Conservation (phyloP, 2,329 filamentous ascomycete genomes). For the Arthrinium phaeospermum region DNA sequence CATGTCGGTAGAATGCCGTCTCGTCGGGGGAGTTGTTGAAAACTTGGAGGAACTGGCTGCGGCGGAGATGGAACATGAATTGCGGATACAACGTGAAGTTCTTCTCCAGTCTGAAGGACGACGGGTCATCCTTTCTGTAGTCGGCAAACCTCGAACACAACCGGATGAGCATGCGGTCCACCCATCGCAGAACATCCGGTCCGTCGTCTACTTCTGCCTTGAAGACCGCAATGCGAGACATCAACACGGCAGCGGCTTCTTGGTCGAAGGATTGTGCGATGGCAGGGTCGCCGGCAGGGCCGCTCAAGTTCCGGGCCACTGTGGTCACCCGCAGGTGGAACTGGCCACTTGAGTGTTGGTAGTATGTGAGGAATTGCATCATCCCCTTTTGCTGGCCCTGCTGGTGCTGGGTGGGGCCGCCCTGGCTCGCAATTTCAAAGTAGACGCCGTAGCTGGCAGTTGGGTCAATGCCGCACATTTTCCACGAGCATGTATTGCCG, state of each 20-base stretch:
- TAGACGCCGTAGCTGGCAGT: conserved; percentile 94
- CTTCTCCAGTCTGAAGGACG: conserved; percentile 95
- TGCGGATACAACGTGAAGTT: conserved; percentile 99
- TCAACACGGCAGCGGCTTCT: conserved; percentile 94
- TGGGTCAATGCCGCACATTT: conserved; percentile 98
- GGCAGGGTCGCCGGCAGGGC: conserved; percentile 90
- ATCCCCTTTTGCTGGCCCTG: conserved; percentile 90
- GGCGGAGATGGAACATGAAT: conserved; percentile 98
- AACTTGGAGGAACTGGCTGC: conserved; percentile 96
- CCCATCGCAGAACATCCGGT: conserved; percentile 97
- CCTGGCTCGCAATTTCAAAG: conserved; percentile 96
- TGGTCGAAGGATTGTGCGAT: conserved; percentile 98
- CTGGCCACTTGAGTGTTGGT: conserved; percentile 95
- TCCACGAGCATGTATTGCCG: conserved; percentile 98
- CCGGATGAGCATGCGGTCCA: conserved; percentile 96
- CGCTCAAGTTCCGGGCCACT: conserved; percentile 87
- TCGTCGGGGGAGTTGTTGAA: conserved; percentile 99
- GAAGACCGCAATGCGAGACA: conserved; percentile 99
- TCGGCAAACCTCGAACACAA: conserved; percentile 96
- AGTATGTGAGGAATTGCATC: conserved; percentile 98
- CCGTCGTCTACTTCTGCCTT: conserved; percentile 98
- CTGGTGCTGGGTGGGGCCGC: conserved; percentile 82
- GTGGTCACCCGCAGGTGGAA: conserved; percentile 97
- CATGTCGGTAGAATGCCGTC: conserved; percentile 97
- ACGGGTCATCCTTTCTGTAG: conserved; percentile 97